A percentile compares a stretch with the other conserved stretches of the same genome.
These are phyloP conservation scores for Boletus reticulatus DNA, from an alignment of 768 basidiomycete species.

Conservation along the genomic window DNA sequence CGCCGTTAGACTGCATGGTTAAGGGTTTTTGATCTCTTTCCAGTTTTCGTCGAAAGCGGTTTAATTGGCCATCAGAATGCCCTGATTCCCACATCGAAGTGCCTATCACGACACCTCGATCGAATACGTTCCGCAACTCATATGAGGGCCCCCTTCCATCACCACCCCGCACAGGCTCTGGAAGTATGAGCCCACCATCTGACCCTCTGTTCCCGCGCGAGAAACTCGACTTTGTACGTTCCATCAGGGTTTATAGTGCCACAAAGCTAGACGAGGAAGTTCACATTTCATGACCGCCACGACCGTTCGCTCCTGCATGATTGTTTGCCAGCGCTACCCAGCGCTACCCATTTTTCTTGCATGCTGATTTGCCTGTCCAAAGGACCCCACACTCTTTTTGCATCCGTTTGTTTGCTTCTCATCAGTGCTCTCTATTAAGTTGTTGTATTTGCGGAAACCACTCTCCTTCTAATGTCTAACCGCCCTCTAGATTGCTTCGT, in stretches of 20 bases:
- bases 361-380: slow-evolving; percentile 5
- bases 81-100: slow-evolving; percentile 32
- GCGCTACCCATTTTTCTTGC: slow-evolving; percentile 4
- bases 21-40: slow-evolving; percentile 5
- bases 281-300: slow-evolving; percentile 17
- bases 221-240: slow-evolving; percentile 49
- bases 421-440: slow-evolving; percentile 1
- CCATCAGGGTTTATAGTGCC: slow-evolving; percentile 51
- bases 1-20: background rate
- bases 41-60: slow-evolving; percentile 66
- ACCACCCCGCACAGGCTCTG: slow-evolving; percentile 7
- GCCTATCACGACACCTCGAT: slow-evolving; percentile 24
- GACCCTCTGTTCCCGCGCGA: slow-evolving; percentile 31
- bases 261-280: slow-evolving; percentile 38
- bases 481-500: slow-evolving; percentile 1
- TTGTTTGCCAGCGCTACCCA: background rate
- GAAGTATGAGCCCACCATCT: slow-evolving; percentile 14
- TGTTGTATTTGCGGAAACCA: slow-evolving; percentile 14
- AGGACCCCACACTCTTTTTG: slow-evolving; percentile 18
- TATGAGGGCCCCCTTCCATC: slow-evolving; percentile 10
- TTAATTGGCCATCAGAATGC: slow-evolving; percentile 62
- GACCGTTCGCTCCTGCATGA: background rate
- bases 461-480: slow-evolving; percentile 3
- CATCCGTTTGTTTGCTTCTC: background rate
- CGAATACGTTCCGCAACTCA: slow-evolving; percentile 17